Conservation (phyloP, 1,284 basidiomycete genomes). For the Entoloma clypeatum region DNA sequence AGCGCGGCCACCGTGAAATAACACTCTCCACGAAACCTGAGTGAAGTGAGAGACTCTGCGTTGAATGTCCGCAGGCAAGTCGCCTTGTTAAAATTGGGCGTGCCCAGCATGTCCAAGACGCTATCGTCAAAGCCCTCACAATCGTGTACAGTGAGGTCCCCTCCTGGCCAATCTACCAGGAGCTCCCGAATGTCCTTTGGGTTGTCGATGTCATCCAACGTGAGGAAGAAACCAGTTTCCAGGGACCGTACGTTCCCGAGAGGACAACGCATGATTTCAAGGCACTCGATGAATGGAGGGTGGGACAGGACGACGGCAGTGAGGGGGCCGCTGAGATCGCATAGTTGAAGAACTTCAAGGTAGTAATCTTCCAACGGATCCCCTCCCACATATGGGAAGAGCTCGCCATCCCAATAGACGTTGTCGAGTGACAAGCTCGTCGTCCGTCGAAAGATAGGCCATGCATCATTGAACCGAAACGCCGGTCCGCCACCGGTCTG, state of each 20-base stretch:
- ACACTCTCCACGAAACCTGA: neutral
- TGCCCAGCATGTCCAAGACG: neutral
- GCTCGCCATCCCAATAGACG: neutral
- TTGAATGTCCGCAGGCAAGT: neutral
- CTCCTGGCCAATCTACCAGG: conserved; percentile 1
- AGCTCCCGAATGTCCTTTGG: neutral
- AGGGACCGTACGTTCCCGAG: neutral
- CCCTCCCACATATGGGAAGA: neutral
- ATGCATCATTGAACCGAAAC: neutral
- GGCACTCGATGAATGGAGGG: neutral
- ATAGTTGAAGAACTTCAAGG: neutral
- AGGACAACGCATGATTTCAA: neutral
- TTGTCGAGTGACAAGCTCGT: neutral
- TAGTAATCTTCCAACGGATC: neutral
- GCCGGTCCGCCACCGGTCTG: too few species aligned
- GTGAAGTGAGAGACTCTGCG: neutral
- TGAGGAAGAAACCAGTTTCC: neutral
- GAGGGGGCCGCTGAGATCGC: neutral
- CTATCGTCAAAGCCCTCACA: conserved; percentile 2
- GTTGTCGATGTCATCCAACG: neutral
- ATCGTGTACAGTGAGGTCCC: neutral
- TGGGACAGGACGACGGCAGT: neutral
- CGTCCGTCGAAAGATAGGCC: neutral
- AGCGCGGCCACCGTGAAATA: conserved; percentile 4
- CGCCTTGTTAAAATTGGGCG: neutral